A percentile compares a stretch with the other conserved stretches of the same genome.
Conservation (phyloP, 495 filamentous ascomycete species). For the Rhypophila decipiens region DNA sequence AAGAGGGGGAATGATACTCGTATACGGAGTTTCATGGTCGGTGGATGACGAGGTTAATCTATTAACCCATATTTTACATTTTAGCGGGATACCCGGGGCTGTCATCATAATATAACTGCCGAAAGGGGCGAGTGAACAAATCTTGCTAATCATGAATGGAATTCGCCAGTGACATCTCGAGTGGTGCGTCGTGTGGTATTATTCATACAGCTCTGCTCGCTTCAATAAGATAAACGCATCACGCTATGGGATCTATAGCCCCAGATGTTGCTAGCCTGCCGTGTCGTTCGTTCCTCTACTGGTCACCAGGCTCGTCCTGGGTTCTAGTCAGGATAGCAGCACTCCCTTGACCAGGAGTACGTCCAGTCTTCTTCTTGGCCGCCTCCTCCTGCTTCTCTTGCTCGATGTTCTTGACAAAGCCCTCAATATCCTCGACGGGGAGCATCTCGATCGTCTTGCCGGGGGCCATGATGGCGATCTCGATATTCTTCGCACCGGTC, state of each 20-base stretch:
- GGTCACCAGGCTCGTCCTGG: slow-evolving; percentile 35
- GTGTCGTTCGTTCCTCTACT: slow-evolving; percentile 11
- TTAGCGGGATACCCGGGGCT: neutral
- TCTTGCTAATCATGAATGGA: neutral
- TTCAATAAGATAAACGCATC: too few species aligned
- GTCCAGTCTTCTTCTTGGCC: slow-evolving; percentile 87
- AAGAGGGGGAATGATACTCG: neutral
- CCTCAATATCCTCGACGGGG: slow-evolving; percentile 89
- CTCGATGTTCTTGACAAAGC: slow-evolving; percentile 96
- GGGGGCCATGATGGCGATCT: slow-evolving; percentile 98
- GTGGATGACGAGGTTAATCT: neutral
- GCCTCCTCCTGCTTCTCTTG: slow-evolving; percentile 98
- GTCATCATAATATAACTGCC: neutral
- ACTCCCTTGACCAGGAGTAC: slow-evolving; percentile 67
- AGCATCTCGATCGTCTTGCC: slow-evolving; percentile 90
- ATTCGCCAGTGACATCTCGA: neutral
- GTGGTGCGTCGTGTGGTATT: neutral
- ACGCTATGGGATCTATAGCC: too few species aligned
- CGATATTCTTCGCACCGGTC: slow-evolving; percentile 98
- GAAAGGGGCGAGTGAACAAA: neutral
- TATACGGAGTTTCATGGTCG: neutral
- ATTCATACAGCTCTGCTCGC: neutral
- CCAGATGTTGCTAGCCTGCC: too few species aligned
- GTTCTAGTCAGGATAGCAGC: slow-evolving; percentile 70
- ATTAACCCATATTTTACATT: neutral